Base-by-base conservation (phyloP, 2,329 filamentous ascomycete species). In the Fusarium nurragi region DNA sequence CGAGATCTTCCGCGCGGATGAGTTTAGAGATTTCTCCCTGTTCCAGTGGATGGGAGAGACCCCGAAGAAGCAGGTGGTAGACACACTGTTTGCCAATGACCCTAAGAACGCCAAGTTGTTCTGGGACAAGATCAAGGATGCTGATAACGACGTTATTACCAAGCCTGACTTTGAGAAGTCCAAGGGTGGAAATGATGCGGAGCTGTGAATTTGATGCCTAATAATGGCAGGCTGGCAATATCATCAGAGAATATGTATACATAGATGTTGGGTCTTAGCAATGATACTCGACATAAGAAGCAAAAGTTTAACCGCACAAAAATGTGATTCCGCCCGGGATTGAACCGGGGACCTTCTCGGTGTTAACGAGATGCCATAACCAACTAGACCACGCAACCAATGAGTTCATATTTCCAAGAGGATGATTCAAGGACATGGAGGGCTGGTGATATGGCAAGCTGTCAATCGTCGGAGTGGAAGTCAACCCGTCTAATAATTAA, bases 11-110 rank as follows among this genome's bases (percentile, higher is more conserved):
- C 83, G 88, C 46, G 85, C 89, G 0, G 86, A 90, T 65, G 83
- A 88, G 74, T 93, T 93, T 73, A 81, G 88, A 63, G 89, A 92
- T 72, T 90, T 92, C 68, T 89, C 86, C 1, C 79, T 92, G 18
- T 91, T 91, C 77, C 88, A 92, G 77, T 92, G 90, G 90, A 81
- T 92, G 75, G 89, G 88, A 5, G 88, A 91, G 79, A 90, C 89
- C 9, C 90, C 90, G 2, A 82, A 84, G 78, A 81, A 85, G 57
- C 80, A 90, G 77, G 88, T 90, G 6, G 79, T 84, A 36, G 89
- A 91, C 62, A 88, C 90, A 64, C 69, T 92, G 48, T 91, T 92
- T 72, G 78, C 83, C 21, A 81, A 85, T 18, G 86, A 91, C 69
- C 78, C 81, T 32, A 82, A 88, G 76, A 84, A 81, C 11, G 88